phyloP scores from a whole-genome alignment of 176 grass and related monocot genomes.

The Zea luxurians region DNA sequence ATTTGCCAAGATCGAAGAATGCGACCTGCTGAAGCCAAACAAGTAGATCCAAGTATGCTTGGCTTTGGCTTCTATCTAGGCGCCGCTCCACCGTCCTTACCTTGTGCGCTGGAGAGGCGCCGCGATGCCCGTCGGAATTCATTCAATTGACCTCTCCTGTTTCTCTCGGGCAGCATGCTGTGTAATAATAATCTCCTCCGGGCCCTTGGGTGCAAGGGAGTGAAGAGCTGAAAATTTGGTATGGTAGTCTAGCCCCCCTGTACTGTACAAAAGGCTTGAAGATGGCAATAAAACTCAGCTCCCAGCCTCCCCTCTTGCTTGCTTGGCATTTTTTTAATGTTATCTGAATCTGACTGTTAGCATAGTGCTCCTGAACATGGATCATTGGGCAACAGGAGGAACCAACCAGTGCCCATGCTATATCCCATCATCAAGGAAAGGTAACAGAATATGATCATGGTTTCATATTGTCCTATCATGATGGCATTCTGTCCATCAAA shows the following conservation, averaged over 20 bases:
- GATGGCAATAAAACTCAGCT: conserved; percentile 50
- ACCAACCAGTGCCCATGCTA: not conserved
- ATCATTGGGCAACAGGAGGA: not conserved
- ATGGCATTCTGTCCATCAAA: not conserved
- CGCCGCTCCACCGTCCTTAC: not conserved
- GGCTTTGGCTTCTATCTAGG: conserved; percentile 32
- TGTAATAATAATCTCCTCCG: conserved; percentile 40
- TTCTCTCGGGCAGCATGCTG: conserved; percentile 23
- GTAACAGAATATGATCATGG: not conserved
- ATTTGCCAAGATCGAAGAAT: conserved; percentile 93
- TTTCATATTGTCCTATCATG: not conserved
- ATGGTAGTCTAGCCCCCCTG: conserved; percentile 5
- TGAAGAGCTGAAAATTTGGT: conserved; percentile 36
- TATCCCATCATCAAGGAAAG: too few relatives aligned
- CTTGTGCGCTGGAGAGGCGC: conserved; percentile 15
- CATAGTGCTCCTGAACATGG: not conserved
- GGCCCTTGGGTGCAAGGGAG: conserved; percentile 30
- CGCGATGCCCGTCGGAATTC: conserved; percentile 42
- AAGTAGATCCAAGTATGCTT: not conserved
- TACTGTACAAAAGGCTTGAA: conserved; percentile 65
- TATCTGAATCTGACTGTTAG: conserved; percentile 2
- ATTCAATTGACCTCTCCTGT: conserved; percentile 13
- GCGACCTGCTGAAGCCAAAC: conserved; percentile 51
- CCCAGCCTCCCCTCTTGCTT: conserved; percentile 44
- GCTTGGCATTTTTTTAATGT: conserved; percentile 16